Percentiles rank a stretch among this genome's conserved stretches.
These are phyloP conservation scores for Brassica balearica DNA, from an alignment of 441 rosid species.

Conservation along the genomic window DNA sequence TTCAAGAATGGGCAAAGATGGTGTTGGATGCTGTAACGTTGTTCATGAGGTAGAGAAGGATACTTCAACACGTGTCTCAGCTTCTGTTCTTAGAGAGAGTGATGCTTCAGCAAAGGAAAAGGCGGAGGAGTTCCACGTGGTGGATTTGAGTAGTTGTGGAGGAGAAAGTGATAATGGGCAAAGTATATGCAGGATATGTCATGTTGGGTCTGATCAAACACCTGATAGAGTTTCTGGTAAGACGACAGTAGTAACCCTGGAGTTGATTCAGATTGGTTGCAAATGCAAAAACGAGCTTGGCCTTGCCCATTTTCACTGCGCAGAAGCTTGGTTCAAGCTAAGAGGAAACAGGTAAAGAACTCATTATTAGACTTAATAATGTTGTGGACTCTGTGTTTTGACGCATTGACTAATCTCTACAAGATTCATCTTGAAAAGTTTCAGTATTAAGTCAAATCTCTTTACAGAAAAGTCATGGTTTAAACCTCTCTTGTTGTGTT, in stretches of 20 bases:
- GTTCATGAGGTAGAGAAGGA: slow-evolving; percentile 27
- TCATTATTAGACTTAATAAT: neutral
- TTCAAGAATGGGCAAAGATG: slow-evolving; percentile 40
- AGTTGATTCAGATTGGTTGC: slow-evolving; percentile 80
- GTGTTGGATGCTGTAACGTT: slow-evolving; percentile 41
- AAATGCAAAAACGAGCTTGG: slow-evolving; percentile 92
- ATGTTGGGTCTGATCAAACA: slow-evolving; percentile 67
- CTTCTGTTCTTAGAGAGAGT: slow-evolving; percentile 30
- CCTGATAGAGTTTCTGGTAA: slow-evolving; percentile 25
- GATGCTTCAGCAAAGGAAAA: slow-evolving; percentile 47
- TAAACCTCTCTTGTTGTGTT: slow-evolving; percentile 7
- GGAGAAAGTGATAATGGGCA: slow-evolving; percentile 53
- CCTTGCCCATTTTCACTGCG: slow-evolving; percentile 76
- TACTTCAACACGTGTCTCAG: neutral
- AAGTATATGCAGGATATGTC: slow-evolving; percentile 83
- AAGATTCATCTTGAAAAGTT: slow-evolving; percentile 9
- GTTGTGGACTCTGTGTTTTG: no score
- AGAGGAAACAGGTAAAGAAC: slow-evolving; percentile 82
- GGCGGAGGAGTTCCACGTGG: slow-evolving; percentile 49
- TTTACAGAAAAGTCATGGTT: neutral
- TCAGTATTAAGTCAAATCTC: neutral
- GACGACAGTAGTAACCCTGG: slow-evolving; percentile 39
- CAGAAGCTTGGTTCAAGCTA: slow-evolving; percentile 91
- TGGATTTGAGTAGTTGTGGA: slow-evolving; percentile 50
- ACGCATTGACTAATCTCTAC: neutral